phyloP scores from a whole-genome alignment of 2,329 filamentous ascomycete species.

The Colletotrichum phormii region DNA sequence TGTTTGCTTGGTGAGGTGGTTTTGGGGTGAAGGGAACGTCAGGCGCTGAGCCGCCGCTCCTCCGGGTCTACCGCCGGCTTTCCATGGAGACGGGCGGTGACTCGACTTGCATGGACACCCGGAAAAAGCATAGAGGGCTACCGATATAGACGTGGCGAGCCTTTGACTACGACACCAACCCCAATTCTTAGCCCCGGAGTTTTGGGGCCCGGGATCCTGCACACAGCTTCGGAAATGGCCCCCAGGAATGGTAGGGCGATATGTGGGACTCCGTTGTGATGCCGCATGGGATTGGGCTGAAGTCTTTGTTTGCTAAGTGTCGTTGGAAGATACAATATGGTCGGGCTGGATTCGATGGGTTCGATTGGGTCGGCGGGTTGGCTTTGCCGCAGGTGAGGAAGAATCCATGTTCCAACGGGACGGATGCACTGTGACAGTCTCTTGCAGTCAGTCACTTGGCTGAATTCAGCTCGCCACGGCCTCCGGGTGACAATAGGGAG shows the following conservation, averaged over 20 bases:
- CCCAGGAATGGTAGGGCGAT: not conserved
- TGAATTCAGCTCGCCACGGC: not conserved
- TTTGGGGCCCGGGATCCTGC: no score
- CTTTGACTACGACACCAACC: not conserved
- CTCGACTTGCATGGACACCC: not conserved
- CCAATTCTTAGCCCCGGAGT: not conserved
- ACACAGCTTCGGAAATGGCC: not conserved
- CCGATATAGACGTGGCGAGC: not conserved
- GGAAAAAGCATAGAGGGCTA: not conserved
- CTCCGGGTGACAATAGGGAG: not conserved
- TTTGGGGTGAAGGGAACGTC: not conserved
- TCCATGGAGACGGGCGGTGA: not conserved
- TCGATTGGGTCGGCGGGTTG: not conserved
- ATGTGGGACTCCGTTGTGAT: not conserved
- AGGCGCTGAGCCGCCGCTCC: not conserved
- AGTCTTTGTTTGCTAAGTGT: not conserved
- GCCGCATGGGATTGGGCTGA: not conserved
- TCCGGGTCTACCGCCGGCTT: not conserved
- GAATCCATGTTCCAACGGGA: not conserved
- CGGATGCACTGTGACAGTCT: not conserved
- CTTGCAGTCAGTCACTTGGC: not conserved
- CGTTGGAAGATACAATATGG: conserved; percentile 1
- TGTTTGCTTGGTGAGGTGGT: not conserved
- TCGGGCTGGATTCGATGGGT: not conserved
- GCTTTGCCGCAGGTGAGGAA: not conserved